These are phyloP conservation scores for Sclerotinia nivalis DNA, from an alignment of 2,329 filamentous ascomycete species.

Conservation along the genomic window DNA sequence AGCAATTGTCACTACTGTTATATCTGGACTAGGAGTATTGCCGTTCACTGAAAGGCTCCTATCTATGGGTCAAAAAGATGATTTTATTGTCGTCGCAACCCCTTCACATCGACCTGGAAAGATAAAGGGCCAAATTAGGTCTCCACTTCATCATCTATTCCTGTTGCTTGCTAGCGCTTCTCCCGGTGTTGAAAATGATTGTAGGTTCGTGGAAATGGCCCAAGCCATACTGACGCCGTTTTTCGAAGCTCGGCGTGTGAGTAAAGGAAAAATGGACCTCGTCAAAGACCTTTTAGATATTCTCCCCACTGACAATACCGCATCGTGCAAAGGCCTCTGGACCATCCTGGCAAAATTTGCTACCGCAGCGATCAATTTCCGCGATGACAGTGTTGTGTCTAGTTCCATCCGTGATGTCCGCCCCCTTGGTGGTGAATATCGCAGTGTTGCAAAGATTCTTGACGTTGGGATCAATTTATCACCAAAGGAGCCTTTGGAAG, in stretches of 20 bases:
- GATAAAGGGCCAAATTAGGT: conserved; percentile 52
- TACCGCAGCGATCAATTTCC: conserved; percentile 29
- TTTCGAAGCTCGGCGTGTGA: conserved; percentile 46
- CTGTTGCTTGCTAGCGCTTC: conserved; percentile 50
- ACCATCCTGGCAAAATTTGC: conserved; percentile 37
- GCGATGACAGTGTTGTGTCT: conserved; percentile 27
- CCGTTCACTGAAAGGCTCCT: conserved; percentile 65
- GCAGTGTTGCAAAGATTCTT: conserved; percentile 67
- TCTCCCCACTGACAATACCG: conserved; percentile 38
- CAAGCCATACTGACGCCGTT: conserved; percentile 59
- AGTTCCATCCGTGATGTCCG: conserved; percentile 45
- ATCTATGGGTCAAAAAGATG: conserved; percentile 52
- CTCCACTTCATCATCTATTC: conserved; percentile 67
- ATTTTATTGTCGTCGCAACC: conserved; percentile 63
- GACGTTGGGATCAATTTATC: conserved; percentile 56
- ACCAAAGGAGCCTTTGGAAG: conserved; percentile 33
- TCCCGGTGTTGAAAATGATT: conserved; percentile 33
- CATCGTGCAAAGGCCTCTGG: conserved; percentile 35
- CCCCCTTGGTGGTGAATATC: conserved; percentile 66
- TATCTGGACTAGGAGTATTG: conserved; percentile 55
- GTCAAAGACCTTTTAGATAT: conserved; percentile 38
- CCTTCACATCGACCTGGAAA: conserved; percentile 60
- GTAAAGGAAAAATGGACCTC: conserved; percentile 43
- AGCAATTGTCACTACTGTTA: conserved; percentile 51
- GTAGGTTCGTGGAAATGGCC: conserved; percentile 42